Conservation (phyloP, 148 eudicot species). For the Mesembryanthemum crystallinum region DNA sequence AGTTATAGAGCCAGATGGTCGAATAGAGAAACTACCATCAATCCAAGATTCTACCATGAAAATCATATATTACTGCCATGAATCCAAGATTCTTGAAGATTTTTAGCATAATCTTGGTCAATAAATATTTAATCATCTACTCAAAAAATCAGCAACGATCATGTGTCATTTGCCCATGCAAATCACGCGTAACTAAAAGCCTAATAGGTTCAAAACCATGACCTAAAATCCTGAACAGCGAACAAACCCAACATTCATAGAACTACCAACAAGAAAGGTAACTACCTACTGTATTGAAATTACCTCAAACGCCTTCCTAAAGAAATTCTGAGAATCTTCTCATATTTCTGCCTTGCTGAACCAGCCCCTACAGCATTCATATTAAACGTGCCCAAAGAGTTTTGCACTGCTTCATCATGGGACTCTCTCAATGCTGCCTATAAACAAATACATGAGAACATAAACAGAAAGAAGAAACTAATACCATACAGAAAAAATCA, state of each 20-base stretch:
- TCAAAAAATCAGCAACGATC: too few species aligned
- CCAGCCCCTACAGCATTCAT: constrained; percentile 83
- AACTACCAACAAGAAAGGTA: neutral
- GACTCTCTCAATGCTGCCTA: constrained; percentile 87
- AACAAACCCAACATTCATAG: neutral
- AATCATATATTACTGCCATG: too few species aligned
- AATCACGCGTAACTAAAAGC: neutral
- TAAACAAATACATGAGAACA: constrained; percentile 20
- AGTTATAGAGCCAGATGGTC: too few species aligned
- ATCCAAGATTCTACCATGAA: too few species aligned
- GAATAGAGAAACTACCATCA: too few species aligned
- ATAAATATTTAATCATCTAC: too few species aligned
- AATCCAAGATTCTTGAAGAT: too few species aligned
- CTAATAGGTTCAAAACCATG: neutral
- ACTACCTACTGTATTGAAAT: constrained; percentile 4
- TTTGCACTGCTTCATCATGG: constrained; percentile 79
- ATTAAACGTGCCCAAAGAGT: constrained; percentile 54
- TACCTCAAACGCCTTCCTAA: constrained; percentile 90
- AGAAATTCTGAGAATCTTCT: constrained; percentile 64
- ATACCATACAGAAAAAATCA: constrained; percentile 24
- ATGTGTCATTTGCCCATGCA: too few species aligned
- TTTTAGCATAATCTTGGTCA: too few species aligned
- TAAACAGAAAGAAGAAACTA: constrained; percentile 2
- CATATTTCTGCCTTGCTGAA: constrained; percentile 69
- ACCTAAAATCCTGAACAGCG: neutral